phyloP scores from a whole-genome alignment of 257 asterid species.

The Solanum appendiculatum region DNA sequence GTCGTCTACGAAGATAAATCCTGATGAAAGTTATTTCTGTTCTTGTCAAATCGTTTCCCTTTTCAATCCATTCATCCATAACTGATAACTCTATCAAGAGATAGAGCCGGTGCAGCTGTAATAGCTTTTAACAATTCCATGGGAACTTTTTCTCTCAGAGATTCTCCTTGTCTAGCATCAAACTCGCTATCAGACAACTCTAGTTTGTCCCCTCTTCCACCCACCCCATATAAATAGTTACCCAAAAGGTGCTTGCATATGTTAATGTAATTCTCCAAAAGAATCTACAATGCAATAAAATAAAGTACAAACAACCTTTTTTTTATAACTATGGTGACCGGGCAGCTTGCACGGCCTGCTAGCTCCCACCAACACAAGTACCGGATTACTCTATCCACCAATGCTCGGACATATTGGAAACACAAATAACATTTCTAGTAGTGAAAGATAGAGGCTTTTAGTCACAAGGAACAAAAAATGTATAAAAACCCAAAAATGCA shows the following conservation, averaged over 20 bases:
- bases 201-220: too few species aligned
- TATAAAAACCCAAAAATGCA: too few species aligned
- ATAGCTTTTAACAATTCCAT: slow-evolving; percentile 36
- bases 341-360: background rate
- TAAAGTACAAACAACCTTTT: background rate
- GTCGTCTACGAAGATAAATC: slow-evolving; percentile 36
- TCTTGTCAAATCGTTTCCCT: slow-evolving; percentile 49
- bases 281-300: background rate
- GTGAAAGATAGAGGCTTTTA: background rate
- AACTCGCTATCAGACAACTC: background rate
- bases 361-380: background rate
- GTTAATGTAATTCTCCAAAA: background rate
- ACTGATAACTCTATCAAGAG: slow-evolving; percentile 29
- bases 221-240: background rate
- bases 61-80: slow-evolving; percentile 59
- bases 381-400: background rate
- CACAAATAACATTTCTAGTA: background rate
- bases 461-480: background rate
- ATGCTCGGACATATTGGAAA: background rate
- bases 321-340: background rate
- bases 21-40: slow-evolving; percentile 18
- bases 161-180: background rate
- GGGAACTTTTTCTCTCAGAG: background rate
- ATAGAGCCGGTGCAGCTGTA: slow-evolving; percentile 19
- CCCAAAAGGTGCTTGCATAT: background rate